phyloP scores from a whole-genome alignment of 2,329 filamentous ascomycete species.

The Sporothrix pseudoabietina region DNA sequence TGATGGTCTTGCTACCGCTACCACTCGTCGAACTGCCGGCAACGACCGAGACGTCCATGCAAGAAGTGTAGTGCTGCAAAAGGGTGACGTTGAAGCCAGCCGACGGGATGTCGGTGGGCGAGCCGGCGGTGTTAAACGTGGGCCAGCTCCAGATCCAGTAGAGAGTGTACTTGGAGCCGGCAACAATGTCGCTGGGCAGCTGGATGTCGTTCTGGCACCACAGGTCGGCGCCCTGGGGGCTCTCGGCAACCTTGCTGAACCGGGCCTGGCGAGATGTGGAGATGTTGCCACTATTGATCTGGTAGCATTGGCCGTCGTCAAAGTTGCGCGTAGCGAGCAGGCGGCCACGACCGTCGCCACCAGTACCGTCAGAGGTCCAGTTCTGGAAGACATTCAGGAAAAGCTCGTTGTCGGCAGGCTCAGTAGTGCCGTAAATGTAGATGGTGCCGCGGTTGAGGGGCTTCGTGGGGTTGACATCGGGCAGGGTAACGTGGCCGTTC shows the following conservation, averaged over 20 bases:
- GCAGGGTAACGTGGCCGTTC: constrained; percentile 73
- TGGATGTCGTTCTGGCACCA: constrained; percentile 81
- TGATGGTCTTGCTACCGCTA: constrained; percentile 22
- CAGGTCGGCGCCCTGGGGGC: constrained; percentile 60
- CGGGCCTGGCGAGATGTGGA: constrained; percentile 60
- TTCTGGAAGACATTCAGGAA: constrained; percentile 67
- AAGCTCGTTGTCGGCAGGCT: constrained; percentile 56
- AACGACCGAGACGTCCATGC: constrained; percentile 47
- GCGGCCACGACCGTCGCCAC: constrained; percentile 75
- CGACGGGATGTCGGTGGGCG: constrained; percentile 41
- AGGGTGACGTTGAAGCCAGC: constrained; percentile 40
- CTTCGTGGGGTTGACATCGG: constrained; percentile 59
- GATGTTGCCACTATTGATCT: constrained; percentile 65
- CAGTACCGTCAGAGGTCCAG: constrained; percentile 80
- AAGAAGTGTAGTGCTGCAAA: constrained; percentile 46
- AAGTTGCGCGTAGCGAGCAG: constrained; percentile 78
- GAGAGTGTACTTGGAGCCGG: constrained; percentile 70
- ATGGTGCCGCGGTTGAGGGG: constrained; percentile 69
- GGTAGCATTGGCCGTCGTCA: constrained; percentile 89
- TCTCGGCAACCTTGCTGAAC: constrained; percentile 54
- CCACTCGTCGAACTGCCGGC: not conserved
- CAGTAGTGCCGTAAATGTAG: constrained; percentile 70
- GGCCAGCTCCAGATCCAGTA: constrained; percentile 99
- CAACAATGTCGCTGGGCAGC: constrained; percentile 67
- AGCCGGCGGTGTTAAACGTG: constrained; percentile 50